phyloP scores from a whole-genome alignment of 768 basidiomycete species.

The Symmetrospora coprosmae region DNA sequence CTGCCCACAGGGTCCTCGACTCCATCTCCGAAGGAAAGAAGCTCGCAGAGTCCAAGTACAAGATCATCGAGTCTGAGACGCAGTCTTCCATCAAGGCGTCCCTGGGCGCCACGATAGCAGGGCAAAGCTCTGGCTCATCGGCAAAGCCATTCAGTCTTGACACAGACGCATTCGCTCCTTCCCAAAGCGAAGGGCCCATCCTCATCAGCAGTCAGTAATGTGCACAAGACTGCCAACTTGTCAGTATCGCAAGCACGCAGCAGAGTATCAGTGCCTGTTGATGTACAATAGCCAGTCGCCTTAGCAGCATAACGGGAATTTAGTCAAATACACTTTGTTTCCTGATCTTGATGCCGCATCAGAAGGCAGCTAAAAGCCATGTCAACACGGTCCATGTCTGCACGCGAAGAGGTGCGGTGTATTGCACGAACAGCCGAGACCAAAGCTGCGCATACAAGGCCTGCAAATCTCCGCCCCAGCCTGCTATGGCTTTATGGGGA shows the following conservation, averaged over 20 bases:
- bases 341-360: no score
- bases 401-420: background rate
- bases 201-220: conserved; percentile 1
- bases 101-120: background rate
- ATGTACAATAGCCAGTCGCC: no score
- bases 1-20: conserved; percentile 17
- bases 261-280: no score
- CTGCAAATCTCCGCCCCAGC: background rate
- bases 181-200: no score
- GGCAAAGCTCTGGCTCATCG: background rate
- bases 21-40: conserved; percentile 11
- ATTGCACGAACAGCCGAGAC: no score
- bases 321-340: no score
- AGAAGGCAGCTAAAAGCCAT: no score
- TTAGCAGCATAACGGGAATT: no score
- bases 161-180: background rate
- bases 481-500: background rate
- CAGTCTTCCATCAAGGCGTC: background rate
- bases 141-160: background rate
- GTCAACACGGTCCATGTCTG: background rate
- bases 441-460: no score
- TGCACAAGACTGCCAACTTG: no score
- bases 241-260: no score
- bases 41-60: conserved; percentile 8
- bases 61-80: background rate